Percentiles rank a stretch among this genome's conserved stretches.
Conservation (phyloP, 2,329 filamentous ascomycete species). For the Stromatinia cepivora region DNA sequence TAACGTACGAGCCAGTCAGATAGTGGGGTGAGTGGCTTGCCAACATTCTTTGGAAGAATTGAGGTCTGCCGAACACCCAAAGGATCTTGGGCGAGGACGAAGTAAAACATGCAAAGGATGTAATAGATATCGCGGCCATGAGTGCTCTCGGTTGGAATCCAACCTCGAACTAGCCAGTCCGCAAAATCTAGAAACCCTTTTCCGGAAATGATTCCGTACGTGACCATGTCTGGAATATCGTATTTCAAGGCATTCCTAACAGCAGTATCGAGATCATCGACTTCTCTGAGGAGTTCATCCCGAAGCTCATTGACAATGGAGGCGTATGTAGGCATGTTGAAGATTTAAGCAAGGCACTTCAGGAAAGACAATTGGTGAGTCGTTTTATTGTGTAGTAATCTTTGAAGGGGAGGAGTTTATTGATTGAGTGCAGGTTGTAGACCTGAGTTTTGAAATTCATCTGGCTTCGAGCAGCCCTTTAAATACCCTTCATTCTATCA, state of each 20-base stretch:
- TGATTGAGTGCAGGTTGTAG: background rate
- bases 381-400: background rate
- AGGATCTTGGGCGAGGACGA: constrained; percentile 43
- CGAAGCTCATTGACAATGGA: constrained; percentile 9
- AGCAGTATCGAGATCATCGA: constrained; percentile 19
- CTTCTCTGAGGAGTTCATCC: constrained; percentile 18
- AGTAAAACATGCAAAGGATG: constrained; percentile 46
- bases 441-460: background rate
- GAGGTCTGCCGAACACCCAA: constrained; percentile 37
- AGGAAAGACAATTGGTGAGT: too few species aligned
- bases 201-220: constrained; percentile 7
- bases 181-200: constrained; percentile 19
- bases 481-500: background rate
- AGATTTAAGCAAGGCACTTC: background rate
- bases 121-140: constrained; percentile 43
- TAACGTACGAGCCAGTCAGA: constrained; percentile 46
- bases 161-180: constrained; percentile 30
- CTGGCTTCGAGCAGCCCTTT: background rate
- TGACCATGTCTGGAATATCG: constrained; percentile 14
- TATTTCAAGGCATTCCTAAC: constrained; percentile 12
- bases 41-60: constrained; percentile 39
- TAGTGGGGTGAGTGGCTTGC: constrained; percentile 40
- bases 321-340: constrained; percentile 10
- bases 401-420: background rate
- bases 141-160: constrained; percentile 43